Percentiles rank a stretch among this genome's conserved stretches.
Conservation (phyloP, 768 basidiomycete genomes). For the Kwoniella heveanensis region DNA sequence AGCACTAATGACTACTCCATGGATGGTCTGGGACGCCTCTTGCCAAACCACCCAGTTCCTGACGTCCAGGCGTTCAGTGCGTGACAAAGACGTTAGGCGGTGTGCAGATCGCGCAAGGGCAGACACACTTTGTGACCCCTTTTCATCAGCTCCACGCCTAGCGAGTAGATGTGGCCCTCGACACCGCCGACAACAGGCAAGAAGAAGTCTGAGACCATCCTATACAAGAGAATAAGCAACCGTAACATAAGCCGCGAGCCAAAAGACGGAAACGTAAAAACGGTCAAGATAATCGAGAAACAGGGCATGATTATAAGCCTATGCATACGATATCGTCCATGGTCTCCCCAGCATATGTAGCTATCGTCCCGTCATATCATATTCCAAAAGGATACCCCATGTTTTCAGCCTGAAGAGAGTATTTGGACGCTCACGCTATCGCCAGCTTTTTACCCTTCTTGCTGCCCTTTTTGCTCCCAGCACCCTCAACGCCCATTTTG, state of each 20-base stretch:
- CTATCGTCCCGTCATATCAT: no score
- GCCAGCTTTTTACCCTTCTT: slow-evolving; percentile 29
- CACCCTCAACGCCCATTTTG: neutral
- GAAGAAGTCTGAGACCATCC: slow-evolving; percentile 98
- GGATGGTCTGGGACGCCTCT: no score
- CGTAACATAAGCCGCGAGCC: slow-evolving; percentile 27
- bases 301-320: slow-evolving; percentile 16
- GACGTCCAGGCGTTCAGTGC: no score
- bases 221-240: slow-evolving; percentile 51
- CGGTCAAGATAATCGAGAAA: neutral
- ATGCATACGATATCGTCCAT: slow-evolving; percentile 12
- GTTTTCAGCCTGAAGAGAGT: no score
- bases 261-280: neutral
- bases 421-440: slow-evolving; percentile 41
- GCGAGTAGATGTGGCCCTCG: slow-evolving; percentile 93
- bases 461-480: slow-evolving; percentile 12
- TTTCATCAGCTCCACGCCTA: slow-evolving; percentile 76
- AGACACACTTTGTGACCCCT: slow-evolving; percentile 76
- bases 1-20: no score
- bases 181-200: slow-evolving; percentile 92
- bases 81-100: no score
- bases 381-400: no score
- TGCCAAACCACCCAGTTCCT: no score
- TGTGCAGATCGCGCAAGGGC: no score
- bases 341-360: slow-evolving; percentile 6